phyloP scores from a whole-genome alignment of 148 eudicot species.

The Spergularia marina region DNA sequence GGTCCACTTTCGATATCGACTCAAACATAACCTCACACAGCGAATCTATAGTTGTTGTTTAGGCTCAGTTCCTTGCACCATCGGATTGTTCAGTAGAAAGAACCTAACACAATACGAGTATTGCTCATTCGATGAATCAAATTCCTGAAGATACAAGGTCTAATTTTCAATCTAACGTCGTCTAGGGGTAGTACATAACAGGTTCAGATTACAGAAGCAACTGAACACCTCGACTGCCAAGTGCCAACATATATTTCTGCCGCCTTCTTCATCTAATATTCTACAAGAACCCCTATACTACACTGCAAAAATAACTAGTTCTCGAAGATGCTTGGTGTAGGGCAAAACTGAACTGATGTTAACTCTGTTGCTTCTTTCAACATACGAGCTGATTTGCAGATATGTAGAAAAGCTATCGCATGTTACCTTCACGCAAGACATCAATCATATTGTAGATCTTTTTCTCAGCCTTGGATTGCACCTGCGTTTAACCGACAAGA shows the following conservation, averaged over 20 bases:
- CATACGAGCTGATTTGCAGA: background rate
- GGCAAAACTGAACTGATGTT: slow-evolving; percentile 19
- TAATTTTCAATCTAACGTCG: background rate
- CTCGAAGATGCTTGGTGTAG: background rate
- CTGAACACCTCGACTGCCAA: slow-evolving; percentile 5
- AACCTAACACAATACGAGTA: background rate
- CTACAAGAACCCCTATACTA: slow-evolving; percentile 1
- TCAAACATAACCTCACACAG: background rate
- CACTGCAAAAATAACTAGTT: background rate
- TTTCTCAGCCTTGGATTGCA: slow-evolving; percentile 62
- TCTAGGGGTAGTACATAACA: slow-evolving; percentile 1
- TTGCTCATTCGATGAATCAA: background rate
- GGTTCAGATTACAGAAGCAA: slow-evolving; percentile 9
- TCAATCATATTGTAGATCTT: slow-evolving; percentile 70
- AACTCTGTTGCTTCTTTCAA: background rate
- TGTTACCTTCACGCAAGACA: slow-evolving; percentile 62
- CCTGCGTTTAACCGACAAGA: slow-evolving; percentile 36
- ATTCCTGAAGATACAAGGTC: background rate
- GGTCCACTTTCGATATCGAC: background rate
- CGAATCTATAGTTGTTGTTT: background rate
- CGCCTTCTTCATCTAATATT: background rate
- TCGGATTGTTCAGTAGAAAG: background rate
- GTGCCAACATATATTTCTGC: background rate
- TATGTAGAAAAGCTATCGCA: slow-evolving; percentile 33
- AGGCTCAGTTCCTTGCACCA: background rate